Evolutionary conservation across 768 basidiomycete genomes (phyloP).

Genomic region (Mycena chlorophos): DNA sequence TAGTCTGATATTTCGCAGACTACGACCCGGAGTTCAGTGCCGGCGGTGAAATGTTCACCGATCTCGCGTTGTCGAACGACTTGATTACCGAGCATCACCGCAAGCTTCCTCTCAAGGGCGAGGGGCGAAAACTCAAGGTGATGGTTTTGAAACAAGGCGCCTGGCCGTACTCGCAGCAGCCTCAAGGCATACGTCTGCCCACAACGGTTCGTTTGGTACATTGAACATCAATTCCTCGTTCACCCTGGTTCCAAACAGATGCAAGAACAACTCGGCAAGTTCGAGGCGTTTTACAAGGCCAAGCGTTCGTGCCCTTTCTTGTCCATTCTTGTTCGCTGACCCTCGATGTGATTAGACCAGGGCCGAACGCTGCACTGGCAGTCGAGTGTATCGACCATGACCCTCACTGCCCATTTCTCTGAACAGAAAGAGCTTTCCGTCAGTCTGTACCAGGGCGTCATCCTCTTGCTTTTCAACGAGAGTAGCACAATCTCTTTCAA

Average conservation of each 20-base stretch:
- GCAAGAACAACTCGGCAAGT: slow-evolving; percentile 66
- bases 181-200: slow-evolving; percentile 54
- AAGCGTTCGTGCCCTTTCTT: slow-evolving; percentile 57
- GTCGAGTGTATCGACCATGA: slow-evolving; percentile 82
- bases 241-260: slow-evolving; percentile 49
- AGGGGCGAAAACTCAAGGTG: slow-evolving; percentile 57
- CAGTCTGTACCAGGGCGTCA: slow-evolving; percentile 86
- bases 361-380: slow-evolving; percentile 68
- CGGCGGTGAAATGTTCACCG: slow-evolving; percentile 95
- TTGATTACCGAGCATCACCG: slow-evolving; percentile 64
- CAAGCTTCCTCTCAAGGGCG: slow-evolving; percentile 38
- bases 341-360: not conserved
- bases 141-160: slow-evolving; percentile 86
- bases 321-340: not conserved
- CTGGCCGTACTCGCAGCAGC: slow-evolving; percentile 76
- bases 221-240: slow-evolving; percentile 5
- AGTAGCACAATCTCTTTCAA: slow-evolving; percentile 56
- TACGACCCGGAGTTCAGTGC: slow-evolving; percentile 95
- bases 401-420: slow-evolving; percentile 68
- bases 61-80: slow-evolving; percentile 76
- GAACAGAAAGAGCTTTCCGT: slow-evolving; percentile 86
- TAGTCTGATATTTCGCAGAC: slow-evolving; percentile 44
- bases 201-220: slow-evolving; percentile 43
- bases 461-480: slow-evolving; percentile 85
- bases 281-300: slow-evolving; percentile 68